phyloP scores from a whole-genome alignment of 108 stramenopile genomes.

The Nannochloropsis gaditana region DNA sequence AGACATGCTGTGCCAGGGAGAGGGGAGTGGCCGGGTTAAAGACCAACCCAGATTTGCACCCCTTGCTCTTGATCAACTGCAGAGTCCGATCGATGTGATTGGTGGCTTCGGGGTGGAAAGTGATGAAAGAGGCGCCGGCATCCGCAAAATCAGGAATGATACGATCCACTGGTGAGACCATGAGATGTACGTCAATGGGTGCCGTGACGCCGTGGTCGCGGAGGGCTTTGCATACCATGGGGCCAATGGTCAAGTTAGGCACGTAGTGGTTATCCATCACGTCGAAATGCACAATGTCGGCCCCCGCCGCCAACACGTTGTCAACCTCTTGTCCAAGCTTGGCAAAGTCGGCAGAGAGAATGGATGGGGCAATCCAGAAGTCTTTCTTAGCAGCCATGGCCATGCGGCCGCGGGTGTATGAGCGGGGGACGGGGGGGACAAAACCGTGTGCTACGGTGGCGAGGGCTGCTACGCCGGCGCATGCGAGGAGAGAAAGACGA shows the following conservation, averaged over 20 bases:
- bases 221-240: constrained; percentile 97
- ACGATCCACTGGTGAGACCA: constrained; percentile 90
- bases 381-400: constrained; percentile 60
- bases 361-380: constrained; percentile 95
- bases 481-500: background rate
- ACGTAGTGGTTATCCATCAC: constrained; percentile 99
- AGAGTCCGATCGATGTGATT: constrained; percentile 88
- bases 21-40: constrained; percentile 94
- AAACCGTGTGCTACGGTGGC: background rate
- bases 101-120: constrained; percentile 95
- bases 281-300: constrained; percentile 97
- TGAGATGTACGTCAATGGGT: constrained; percentile 97
- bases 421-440: background rate
- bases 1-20: constrained; percentile 73
- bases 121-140: constrained; percentile 96
- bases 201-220: constrained; percentile 95
- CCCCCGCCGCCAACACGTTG: constrained; percentile 90
- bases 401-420: background rate
- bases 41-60: constrained; percentile 96
- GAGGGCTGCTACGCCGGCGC: background rate
- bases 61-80: constrained; percentile 81
- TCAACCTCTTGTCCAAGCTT: constrained; percentile 91
- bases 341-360: constrained; percentile 97
- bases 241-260: constrained; percentile 96
- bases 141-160: constrained; percentile 84